Percentiles rank a stretch among this genome's conserved stretches.
Evolutionary conservation across 2,329 filamentous ascomycete genomes (phyloP).

Genomic region (Sporothrix luriei): DNA sequence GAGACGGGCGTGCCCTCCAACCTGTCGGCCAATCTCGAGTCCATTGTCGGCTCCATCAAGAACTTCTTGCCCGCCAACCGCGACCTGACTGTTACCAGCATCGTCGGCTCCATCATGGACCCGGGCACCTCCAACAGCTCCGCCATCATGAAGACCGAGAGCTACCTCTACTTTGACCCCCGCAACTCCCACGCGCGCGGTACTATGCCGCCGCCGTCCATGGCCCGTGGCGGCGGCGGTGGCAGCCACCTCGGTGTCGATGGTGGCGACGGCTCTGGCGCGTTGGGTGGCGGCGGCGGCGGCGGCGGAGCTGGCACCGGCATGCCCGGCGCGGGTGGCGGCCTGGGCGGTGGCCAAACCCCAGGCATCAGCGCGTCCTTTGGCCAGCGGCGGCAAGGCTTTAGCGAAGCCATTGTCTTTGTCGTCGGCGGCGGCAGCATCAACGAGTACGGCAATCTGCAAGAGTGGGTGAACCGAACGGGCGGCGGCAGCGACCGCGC

Average conservation of each 20-base stretch:
- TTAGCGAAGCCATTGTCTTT: slow-evolving; percentile 89
- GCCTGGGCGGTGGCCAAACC: slow-evolving; percentile 49
- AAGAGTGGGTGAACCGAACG: slow-evolving; percentile 89
- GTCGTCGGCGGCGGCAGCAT: slow-evolving; percentile 95
- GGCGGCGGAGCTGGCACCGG: slow-evolving; percentile 38
- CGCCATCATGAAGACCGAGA: slow-evolving; percentile 93
- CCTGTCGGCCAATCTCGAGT: slow-evolving; percentile 81
- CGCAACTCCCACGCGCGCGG: slow-evolving; percentile 90
- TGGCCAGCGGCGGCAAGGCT: slow-evolving; percentile 85
- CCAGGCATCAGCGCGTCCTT: slow-evolving; percentile 79
- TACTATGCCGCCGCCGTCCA: slow-evolving; percentile 80
- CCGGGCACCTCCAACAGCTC: slow-evolving; percentile 84
- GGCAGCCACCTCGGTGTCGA: slow-evolving; percentile 37
- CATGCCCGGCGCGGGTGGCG: slow-evolving; percentile 44
- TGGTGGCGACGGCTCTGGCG: slow-evolving; percentile 46
- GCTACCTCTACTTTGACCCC: slow-evolving; percentile 96
- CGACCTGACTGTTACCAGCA: slow-evolving; percentile 95
- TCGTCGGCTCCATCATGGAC: slow-evolving; percentile 98
- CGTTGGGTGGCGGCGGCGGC: slow-evolving; percentile 38
- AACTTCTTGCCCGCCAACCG: slow-evolving; percentile 97
- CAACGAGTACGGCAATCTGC: slow-evolving; percentile 97
- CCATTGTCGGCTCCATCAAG: slow-evolving; percentile 92
- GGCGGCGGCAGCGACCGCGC: slow-evolving; percentile 56
- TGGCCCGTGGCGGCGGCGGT: slow-evolving; percentile 53
- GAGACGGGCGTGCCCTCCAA: slow-evolving; percentile 76